Conservation (phyloP, 2,329 filamentous ascomycete species). For the Aspergillus latus region DNA sequence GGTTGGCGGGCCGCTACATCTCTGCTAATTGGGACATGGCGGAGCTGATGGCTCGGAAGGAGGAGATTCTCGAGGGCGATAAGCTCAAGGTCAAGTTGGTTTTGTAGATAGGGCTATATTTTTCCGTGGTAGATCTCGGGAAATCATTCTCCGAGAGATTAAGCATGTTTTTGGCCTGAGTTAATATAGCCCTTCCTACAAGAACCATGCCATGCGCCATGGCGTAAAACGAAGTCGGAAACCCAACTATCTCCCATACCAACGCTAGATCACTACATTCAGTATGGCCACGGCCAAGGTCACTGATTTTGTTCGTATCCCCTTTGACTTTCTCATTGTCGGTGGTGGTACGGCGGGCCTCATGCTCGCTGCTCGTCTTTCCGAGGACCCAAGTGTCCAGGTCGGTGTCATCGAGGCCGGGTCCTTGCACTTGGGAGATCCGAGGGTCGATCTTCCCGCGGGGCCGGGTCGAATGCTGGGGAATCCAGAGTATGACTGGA, state of each 20-base stretch:
- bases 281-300: not conserved
- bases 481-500: slow-evolving; percentile 40
- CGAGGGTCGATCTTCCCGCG: slow-evolving; percentile 27
- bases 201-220: no score
- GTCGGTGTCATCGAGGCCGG: slow-evolving; percentile 51
- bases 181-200: no score
- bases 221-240: no score
- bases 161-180: no score
- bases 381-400: slow-evolving; percentile 41
- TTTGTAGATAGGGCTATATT: not conserved
- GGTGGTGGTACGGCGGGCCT: slow-evolving; percentile 57
- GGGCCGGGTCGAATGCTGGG: slow-evolving; percentile 25
- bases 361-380: slow-evolving; percentile 40
- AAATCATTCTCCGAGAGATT: no score
- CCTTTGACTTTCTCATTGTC: slow-evolving; percentile 42
- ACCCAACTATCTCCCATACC: no score
- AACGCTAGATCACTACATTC: no score
- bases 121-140: no score
- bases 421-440: slow-evolving; percentile 30
- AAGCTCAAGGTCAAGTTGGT: slow-evolving; percentile 9
- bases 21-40: slow-evolving; percentile 51
- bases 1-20: slow-evolving; percentile 49
- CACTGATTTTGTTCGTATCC: not conserved
- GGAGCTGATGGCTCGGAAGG: slow-evolving; percentile 43
- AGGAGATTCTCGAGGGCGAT: slow-evolving; percentile 40